Evolutionary conservation across 495 filamentous ascomycete species (phyloP), one percentile per base, ranked within the genome.

Genomic region (Parmelia sp.): DNA sequence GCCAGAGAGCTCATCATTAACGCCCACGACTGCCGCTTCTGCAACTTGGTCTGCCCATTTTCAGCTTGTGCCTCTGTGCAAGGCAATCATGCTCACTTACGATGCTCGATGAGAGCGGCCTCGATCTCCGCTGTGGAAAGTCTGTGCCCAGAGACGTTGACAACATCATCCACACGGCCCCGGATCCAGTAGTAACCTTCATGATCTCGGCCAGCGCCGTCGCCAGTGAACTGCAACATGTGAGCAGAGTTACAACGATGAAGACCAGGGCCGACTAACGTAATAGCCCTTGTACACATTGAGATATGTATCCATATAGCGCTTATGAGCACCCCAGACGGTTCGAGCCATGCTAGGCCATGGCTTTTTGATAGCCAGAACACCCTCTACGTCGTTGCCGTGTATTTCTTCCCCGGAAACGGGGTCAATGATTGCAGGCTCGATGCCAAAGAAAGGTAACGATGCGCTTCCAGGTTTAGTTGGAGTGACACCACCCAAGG

Each of bases 121-220:
- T 98, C 94, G 66, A 98, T 97, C 76, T 98, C 94, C 55, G 94
- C 94, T 23, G 95, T 99, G 17, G 93, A 97, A 53, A 99, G 82
- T 74, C 94, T 86, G 74, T 99, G 95, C 37, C 94, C 94, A 65
- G 88, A 92, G 58, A 99, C 94, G 74, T 97, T 99, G 72, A 99
- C 93, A 62, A 97, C 94, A 70, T 99, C 94, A 72, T 99, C 94
- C 36, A 97, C 94, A 78, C 94, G 91, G 57, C 94, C 95, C 63
- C 95, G 92, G 76, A 99, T 97, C 95, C 95, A 97, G 84, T 97
- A 97, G 81, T 97, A 97, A 59, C 94, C 94, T 68, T 99, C 95
- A 77, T 96, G 90, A 74, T 99, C 94, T 71, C 95, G 89, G 67
- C 90, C 95, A 63, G 95, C 94, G 69, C 95, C 95, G 75, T 99